A percentile compares a stretch with the other conserved stretches of the same genome.
Conservation (phyloP, 2,329 filamentous ascomycete species). For the Dothideomycetidae sp. region DNA sequence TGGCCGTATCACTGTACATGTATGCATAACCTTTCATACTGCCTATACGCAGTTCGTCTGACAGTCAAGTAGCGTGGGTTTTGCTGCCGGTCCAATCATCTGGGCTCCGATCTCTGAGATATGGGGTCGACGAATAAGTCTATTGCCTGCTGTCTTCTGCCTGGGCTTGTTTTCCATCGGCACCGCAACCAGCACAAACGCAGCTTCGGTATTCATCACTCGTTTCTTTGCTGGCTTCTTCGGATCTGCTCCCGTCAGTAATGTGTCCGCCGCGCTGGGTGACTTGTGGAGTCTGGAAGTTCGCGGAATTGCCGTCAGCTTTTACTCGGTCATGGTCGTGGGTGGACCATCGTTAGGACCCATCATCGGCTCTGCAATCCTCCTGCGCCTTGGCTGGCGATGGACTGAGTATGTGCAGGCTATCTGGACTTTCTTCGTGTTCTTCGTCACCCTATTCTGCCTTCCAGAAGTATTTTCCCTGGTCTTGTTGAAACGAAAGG, state of each 20-base stretch:
- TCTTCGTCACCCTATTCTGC: conserved; percentile 19
- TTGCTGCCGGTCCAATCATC: conserved; percentile 11
- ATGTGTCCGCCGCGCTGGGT: conserved; percentile 30
- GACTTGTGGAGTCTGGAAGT: conserved; percentile 29
- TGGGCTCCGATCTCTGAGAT: conserved; percentile 33
- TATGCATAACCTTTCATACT: conserved; percentile 15
- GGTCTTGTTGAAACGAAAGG: conserved; percentile 27
- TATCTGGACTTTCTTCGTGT: conserved; percentile 25
- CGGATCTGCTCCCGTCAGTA: conserved; percentile 29
- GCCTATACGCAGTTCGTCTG: neutral
- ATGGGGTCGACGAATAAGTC: conserved; percentile 31
- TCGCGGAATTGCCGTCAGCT: conserved; percentile 27
- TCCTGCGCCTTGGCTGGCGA: conserved; percentile 29
- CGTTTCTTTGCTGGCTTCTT: conserved; percentile 34
- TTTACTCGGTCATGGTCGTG: conserved; percentile 28
- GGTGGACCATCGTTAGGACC: conserved; percentile 30
- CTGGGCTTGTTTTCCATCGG: conserved; percentile 35
- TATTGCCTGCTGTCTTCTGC: conserved; percentile 30
- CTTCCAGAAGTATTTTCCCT: conserved; percentile 29
- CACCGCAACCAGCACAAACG: conserved; percentile 27
- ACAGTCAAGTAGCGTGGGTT: conserved; percentile 4
- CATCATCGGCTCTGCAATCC: conserved; percentile 28
- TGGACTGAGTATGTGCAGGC: conserved; percentile 34
- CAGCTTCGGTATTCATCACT: conserved; percentile 26
- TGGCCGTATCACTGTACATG: conserved; percentile 35